These are phyloP conservation scores for Furcasterigmium sp. DNA, from an alignment of 2,329 filamentous ascomycete genomes.

Conservation along the genomic window DNA sequence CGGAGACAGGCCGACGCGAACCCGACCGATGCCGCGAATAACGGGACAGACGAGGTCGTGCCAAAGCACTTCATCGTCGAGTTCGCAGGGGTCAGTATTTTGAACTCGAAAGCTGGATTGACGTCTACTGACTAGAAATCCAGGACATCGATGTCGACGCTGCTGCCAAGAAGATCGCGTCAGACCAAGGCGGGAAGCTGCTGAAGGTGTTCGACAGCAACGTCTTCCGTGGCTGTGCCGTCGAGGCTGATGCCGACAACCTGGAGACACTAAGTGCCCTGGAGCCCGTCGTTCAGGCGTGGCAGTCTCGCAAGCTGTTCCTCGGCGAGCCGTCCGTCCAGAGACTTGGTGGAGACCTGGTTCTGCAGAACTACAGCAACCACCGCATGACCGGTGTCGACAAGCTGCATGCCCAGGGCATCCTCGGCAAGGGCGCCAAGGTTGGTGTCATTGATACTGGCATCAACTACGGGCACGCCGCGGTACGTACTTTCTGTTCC, in stretches of 20 bases:
- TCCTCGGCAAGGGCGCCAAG: slow-evolving; percentile 13
- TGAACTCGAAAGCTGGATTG: too few species aligned
- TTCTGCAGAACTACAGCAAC: slow-evolving; percentile 1
- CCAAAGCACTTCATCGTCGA: too few species aligned
- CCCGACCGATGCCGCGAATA: too few species aligned
- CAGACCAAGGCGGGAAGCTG: not conserved
- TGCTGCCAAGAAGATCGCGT: not conserved
- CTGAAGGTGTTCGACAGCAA: slow-evolving; percentile 9
- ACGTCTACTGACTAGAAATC: too few species aligned
- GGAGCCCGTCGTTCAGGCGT: slow-evolving; percentile 26
- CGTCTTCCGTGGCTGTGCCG: slow-evolving; percentile 24
- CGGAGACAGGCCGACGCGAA: too few species aligned
- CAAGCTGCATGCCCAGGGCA: slow-evolving; percentile 9
- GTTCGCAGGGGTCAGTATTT: too few species aligned
- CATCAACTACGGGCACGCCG: slow-evolving; percentile 8
- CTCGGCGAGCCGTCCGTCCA: not conserved
- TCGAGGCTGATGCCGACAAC: slow-evolving; percentile 25
- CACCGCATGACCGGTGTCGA: slow-evolving; percentile 14
- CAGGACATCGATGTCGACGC: not conserved
- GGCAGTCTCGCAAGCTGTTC: slow-evolving; percentile 12
- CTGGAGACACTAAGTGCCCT: slow-evolving; percentile 15
- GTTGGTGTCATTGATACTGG: slow-evolving; percentile 14
- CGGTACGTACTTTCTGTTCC: slow-evolving; percentile 12
- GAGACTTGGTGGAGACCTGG: too few species aligned
- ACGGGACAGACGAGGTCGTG: too few species aligned